A percentile compares a stretch with the other conserved stretches of the same genome.
Conservation (phyloP, 805 yeast species). For the Lipomyces orientalis region DNA sequence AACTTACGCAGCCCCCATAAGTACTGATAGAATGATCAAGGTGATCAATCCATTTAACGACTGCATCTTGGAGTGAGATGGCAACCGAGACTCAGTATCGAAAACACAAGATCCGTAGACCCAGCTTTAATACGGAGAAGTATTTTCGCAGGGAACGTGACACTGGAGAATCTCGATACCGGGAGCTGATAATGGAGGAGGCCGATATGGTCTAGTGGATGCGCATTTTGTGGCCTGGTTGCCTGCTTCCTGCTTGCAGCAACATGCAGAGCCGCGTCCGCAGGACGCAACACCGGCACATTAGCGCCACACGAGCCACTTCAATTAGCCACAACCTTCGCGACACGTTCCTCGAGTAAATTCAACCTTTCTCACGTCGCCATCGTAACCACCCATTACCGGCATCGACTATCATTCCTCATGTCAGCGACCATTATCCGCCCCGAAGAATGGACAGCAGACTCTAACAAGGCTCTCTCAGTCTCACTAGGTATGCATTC, state of each 20-base stretch:
- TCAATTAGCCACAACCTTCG: neutral
- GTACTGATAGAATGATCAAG: conserved; percentile 40
- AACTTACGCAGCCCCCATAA: conserved; percentile 44
- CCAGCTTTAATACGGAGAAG: neutral
- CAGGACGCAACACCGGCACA: too few species aligned
- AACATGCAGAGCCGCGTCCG: too few species aligned
- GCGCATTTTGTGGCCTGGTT: too few species aligned
- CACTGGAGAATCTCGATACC: neutral
- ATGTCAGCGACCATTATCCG: conserved; percentile 9
- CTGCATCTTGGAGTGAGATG: conserved; percentile 11
- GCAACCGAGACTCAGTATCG: neutral
- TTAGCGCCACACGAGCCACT: too few species aligned
- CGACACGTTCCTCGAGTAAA: neutral
- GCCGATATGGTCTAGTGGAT: too few species aligned
- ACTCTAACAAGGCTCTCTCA: conserved; percentile 70
- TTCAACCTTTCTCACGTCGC: too few species aligned
- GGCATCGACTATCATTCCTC: neutral
- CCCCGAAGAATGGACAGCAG: conserved; percentile 73
- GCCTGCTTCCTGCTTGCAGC: too few species aligned
- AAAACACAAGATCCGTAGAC: neutral
- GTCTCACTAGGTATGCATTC: conserved; percentile 50
- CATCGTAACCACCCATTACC: neutral
- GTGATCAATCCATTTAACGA: conserved; percentile 34
- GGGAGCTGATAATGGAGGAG: too few species aligned
- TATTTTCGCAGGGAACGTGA: neutral